Percentiles rank a stretch among this genome's conserved stretches.
These are phyloP conservation scores for Encephalitozoon romaleae DNA, from an alignment of 371 early-diverging fungal species.

Conservation along the genomic window DNA sequence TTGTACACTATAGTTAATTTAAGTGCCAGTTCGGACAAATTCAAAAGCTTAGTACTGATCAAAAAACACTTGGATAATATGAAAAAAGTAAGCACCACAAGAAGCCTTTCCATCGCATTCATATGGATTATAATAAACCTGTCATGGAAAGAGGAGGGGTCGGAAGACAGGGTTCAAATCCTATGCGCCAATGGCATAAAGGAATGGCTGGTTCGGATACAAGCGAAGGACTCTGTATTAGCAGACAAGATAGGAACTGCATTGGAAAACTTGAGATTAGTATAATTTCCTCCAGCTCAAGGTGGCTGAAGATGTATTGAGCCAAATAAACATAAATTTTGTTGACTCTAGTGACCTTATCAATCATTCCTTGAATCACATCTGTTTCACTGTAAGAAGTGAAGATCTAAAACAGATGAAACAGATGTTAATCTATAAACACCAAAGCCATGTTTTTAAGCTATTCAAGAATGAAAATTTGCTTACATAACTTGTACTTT, in stretches of 20 bases:
- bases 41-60: conserved; percentile 1
- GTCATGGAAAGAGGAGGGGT: conserved; percentile 24
- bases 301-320: background rate
- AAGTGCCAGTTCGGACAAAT: conserved; percentile 1
- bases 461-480: background rate
- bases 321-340: background rate
- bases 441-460: background rate
- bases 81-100: conserved; percentile 10
- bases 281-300: background rate
- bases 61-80: background rate
- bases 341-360: background rate
- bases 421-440: background rate
- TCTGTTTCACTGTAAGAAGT: background rate
- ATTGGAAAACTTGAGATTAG: conserved; percentile 13
- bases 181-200: background rate
- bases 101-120: background rate
- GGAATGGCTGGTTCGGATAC: background rate
- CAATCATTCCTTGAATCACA: background rate
- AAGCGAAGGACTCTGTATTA: background rate
- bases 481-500: background rate
- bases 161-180: conserved; percentile 2
- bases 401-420: background rate
- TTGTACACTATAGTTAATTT: conserved; percentile 19
- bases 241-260: conserved; percentile 36
- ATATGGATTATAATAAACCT: conserved; percentile 38